phyloP scores from a whole-genome alignment of 78 protist species.

The Pigoraptor vietnamica region DNA sequence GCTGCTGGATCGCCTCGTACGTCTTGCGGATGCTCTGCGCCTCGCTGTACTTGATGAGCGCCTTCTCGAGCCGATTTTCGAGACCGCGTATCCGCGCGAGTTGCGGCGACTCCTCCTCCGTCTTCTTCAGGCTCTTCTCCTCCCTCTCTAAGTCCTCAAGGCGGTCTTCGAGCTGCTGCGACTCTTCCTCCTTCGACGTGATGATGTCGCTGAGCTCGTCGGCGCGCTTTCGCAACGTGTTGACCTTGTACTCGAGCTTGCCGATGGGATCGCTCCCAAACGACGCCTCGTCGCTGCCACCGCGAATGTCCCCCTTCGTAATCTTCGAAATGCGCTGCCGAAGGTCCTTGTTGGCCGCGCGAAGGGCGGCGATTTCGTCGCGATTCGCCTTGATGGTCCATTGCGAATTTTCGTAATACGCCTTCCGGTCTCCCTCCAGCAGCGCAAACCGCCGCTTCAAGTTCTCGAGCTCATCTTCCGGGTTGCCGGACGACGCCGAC shows the following conservation, averaged over 20 bases:
- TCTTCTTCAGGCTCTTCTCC: background rate
- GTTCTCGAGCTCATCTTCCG: background rate
- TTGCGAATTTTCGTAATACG: slow-evolving; percentile 50
- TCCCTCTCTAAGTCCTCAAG: background rate
- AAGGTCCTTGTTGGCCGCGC: slow-evolving; percentile 29
- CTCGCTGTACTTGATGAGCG: slow-evolving; percentile 60
- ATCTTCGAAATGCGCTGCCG: background rate
- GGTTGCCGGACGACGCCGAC: background rate
- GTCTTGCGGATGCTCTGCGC: slow-evolving; percentile 64
- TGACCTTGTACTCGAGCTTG: background rate
- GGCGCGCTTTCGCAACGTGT: background rate
- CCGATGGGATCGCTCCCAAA: background rate
- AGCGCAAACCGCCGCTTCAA: background rate
- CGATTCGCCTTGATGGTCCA: slow-evolving; percentile 35
- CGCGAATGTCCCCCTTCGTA: background rate
- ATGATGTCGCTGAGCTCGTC: background rate
- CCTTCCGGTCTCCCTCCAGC: slow-evolving; percentile 50
- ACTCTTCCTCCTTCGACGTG: background rate
- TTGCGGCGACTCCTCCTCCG: background rate
- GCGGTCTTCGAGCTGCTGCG: background rate
- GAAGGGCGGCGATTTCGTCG: slow-evolving; percentile 13
- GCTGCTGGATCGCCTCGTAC: slow-evolving; percentile 64
- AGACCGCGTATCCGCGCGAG: slow-evolving; percentile 35
- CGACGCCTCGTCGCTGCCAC: background rate
- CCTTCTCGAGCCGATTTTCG: slow-evolving; percentile 70